Base-by-base conservation (phyloP, 768 basidiomycete species). In the Chalciporus chontae region DNA sequence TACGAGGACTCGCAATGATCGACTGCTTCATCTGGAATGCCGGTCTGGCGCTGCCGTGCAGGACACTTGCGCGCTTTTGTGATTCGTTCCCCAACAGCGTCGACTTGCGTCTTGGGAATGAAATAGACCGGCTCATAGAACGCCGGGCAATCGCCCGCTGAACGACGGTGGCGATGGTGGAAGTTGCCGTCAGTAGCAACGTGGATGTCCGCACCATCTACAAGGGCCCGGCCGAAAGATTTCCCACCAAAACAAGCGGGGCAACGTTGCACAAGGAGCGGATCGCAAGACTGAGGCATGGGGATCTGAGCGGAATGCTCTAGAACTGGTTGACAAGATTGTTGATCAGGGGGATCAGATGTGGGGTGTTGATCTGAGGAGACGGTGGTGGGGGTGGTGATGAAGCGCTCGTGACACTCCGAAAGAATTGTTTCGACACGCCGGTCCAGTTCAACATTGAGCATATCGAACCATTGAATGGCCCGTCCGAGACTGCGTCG, bases 121-220 rank as follows among this genome's bases (percentile, higher is more conserved):
- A 48, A 48, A 37, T 23, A 48, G 3, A 1, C 5, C 10, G 31
- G 47, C 7, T 32, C 3, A 14, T 48, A 34, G 8, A 48, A 34
- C 3, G 8, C 9, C 1, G 31, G 47, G 0, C 21, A 26, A 3
- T 42, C 24, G 4, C 40, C 47, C 4, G 47, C 32, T 2, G 47
- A 48, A 1, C 24, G 17, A n/a, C 34, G 13, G 8, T 48, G 47
- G 3, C 40, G 23, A n/a, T 48, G 47, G 9, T 41, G 47, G 6
- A 48, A 48, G 27, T 48, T 48, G 11, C 47, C 31, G 17, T 48
- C 40, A 2, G 47, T 48, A 0, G 62, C 62, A 0, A 75, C 55
- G 31, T 73, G 71, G 8, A 74, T 59, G 47, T 75, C 70, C 2
- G 57, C 69, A 0, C 74, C 70, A 3, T 51, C 23, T 1, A 9